These are phyloP conservation scores for Yamadazyma dendronema DNA, from an alignment of 1,139 yeast species.

Conservation along the genomic window DNA sequence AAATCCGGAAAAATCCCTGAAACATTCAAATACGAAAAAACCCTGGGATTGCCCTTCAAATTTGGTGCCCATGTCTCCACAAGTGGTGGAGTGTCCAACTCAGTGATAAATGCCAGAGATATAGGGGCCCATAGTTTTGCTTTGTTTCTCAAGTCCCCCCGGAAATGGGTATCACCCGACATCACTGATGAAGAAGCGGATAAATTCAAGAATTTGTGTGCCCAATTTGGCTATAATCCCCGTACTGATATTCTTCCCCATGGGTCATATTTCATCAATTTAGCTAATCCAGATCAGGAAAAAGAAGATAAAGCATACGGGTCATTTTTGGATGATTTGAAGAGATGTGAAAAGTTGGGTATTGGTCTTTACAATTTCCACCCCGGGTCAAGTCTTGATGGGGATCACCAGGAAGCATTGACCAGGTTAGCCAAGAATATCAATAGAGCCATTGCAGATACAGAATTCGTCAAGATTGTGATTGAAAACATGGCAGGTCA, in stretches of 20 bases:
- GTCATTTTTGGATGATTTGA: conserved; percentile 83
- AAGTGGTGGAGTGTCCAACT: conserved; percentile 72
- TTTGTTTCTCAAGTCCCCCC: conserved; percentile 82
- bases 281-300: conserved; percentile 85
- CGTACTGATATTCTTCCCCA: conserved; percentile 83
- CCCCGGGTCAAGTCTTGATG: conserved; percentile 86
- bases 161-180: conserved; percentile 87
- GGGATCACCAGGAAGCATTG: conserved; percentile 65
- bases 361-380: conserved; percentile 90
- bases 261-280: conserved; percentile 88
- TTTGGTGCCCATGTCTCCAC: conserved; percentile 84
- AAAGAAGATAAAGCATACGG: conserved; percentile 74
- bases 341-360: conserved; percentile 79
- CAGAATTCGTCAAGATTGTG: conserved; percentile 79
- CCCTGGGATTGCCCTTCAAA: conserved; percentile 30
- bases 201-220: conserved; percentile 63
- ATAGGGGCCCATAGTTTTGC: conserved; percentile 89
- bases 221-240: conserved; percentile 65
- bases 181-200: conserved; percentile 63
- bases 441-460: conserved; percentile 71
- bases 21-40: conserved; percentile 24
- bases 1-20: conserved; percentile 6
- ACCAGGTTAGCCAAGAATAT: conserved; percentile 71
- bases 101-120: conserved; percentile 71
- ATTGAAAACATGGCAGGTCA: conserved; percentile 99